phyloP scores from a whole-genome alignment of 2,329 filamentous ascomycete genomes.

The Ophiostoma fasciatum region DNA sequence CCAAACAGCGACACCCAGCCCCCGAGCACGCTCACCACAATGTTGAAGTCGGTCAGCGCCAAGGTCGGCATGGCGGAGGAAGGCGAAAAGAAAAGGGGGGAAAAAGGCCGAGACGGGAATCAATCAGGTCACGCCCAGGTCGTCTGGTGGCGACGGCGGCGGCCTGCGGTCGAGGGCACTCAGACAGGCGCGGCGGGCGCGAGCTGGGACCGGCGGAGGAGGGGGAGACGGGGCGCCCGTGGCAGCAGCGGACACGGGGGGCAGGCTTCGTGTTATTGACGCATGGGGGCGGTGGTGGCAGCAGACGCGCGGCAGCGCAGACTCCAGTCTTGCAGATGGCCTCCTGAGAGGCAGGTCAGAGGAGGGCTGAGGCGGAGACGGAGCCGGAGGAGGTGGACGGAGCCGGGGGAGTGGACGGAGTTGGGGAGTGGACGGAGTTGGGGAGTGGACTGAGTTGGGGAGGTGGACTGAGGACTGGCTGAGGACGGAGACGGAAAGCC shows the following conservation, averaged over 20 bases:
- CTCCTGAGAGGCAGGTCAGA: too few species aligned
- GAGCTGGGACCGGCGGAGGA: not conserved
- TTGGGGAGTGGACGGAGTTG: too few species aligned
- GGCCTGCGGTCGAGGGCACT: too few species aligned
- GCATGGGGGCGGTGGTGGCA: conserved; percentile 19
- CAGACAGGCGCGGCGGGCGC: too few species aligned
- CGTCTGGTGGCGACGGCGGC: too few species aligned
- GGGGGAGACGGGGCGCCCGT: conserved; percentile 1
- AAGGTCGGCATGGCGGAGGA: conserved; percentile 25
- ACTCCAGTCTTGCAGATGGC: conserved; percentile 8
- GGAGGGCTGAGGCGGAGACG: too few species aligned
- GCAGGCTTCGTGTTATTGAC: conserved; percentile 28
- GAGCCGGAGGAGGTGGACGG: too few species aligned
- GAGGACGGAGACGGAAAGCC: too few species aligned
- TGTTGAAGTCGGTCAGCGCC: conserved; percentile 59
- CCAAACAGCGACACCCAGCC: conserved; percentile 87
- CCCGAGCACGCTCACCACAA: conserved; percentile 64
- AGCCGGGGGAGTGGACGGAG: too few species aligned
- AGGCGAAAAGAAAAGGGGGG: not conserved
- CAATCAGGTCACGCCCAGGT: conserved; percentile 21
- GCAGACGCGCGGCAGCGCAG: not conserved
- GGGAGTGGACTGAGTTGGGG: too few species aligned
- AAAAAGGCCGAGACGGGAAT: not conserved
- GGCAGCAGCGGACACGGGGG: conserved; percentile 3
- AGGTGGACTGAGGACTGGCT: too few species aligned